Percentiles rank a stretch among this genome's conserved stretches.
These are phyloP conservation scores for Pichia sp. DNA, from an alignment of 1,139 yeast genomes.

Conservation along the genomic window DNA sequence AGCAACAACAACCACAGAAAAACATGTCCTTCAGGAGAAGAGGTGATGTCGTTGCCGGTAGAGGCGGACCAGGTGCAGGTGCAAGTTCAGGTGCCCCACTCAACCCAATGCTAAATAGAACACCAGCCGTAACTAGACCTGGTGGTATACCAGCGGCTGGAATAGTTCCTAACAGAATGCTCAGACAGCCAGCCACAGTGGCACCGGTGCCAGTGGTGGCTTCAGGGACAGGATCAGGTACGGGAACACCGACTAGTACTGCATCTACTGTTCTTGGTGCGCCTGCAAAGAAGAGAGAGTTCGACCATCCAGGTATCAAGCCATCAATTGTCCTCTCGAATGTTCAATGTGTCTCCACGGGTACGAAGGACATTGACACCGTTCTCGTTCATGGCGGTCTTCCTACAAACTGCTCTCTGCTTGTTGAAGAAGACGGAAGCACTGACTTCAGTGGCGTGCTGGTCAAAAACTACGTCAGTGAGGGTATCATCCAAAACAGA, in stretches of 20 bases:
- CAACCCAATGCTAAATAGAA: slow-evolving; percentile 9
- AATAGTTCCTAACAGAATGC: too few relatives aligned
- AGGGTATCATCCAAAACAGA: slow-evolving; percentile 70
- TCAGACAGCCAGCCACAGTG: not conserved
- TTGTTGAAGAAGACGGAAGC: slow-evolving; percentile 79
- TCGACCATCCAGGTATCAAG: slow-evolving; percentile 43
- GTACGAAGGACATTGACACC: slow-evolving; percentile 67
- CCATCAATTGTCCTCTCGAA: slow-evolving; percentile 70
- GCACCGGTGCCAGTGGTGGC: not conserved
- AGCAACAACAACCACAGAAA: too few relatives aligned
- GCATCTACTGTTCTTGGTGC: too few relatives aligned
- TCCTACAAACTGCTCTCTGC: slow-evolving; percentile 65
- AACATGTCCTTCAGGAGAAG: slow-evolving; percentile 66
- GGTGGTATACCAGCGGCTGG: not conserved
- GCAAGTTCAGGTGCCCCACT: not conserved
- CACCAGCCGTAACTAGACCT: slow-evolving; percentile 8
- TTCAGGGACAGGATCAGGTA: slow-evolving; percentile 2
- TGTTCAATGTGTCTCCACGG: slow-evolving; percentile 71
- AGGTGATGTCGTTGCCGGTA: slow-evolving; percentile 47
- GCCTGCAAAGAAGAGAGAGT: slow-evolving; percentile 3
- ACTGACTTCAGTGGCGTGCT: slow-evolving; percentile 84
- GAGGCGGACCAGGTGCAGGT: slow-evolving; percentile 2
- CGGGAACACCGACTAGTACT: slow-evolving; percentile 1
- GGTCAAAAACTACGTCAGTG: slow-evolving; percentile 65
- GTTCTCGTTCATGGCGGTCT: slow-evolving; percentile 76